Conservation (phyloP, 164 flowering plant genomes). For the Piper longum region DNA sequence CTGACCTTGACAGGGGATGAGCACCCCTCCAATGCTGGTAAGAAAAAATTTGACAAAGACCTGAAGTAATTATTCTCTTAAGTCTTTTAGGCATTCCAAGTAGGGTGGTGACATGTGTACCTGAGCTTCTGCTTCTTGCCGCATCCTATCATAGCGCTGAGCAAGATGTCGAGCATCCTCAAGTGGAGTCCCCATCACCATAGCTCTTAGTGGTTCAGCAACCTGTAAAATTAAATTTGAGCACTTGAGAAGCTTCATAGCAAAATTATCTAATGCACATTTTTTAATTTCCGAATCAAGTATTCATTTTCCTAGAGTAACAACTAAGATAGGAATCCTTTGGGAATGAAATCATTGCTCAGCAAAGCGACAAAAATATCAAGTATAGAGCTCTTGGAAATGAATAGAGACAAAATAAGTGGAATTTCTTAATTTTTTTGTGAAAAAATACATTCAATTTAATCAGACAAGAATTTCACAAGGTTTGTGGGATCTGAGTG, state of each 20-base stretch:
- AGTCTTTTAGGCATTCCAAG: no score
- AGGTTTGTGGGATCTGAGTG: not conserved
- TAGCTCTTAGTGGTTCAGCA: constrained; percentile 58
- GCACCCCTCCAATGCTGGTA: no score
- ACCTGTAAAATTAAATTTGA: constrained; percentile 19
- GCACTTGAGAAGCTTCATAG: not conserved
- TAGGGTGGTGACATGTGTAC: constrained; percentile 8
- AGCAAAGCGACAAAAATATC: no score
- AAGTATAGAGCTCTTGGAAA: no score
- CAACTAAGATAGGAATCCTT: no score
- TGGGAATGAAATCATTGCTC: no score
- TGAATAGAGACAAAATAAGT: not conserved
- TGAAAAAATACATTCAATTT: no score
- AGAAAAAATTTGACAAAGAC: no score
- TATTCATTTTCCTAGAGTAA: not conserved
- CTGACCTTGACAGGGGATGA: no score
- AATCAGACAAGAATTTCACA: not conserved
- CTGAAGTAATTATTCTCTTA: no score
- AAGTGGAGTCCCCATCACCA: constrained; percentile 54
- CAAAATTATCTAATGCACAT: not conserved
- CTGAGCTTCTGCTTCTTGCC: constrained; percentile 67
- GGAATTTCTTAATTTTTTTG: not conserved
- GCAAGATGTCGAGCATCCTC: constrained; percentile 78
- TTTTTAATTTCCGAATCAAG: no score
- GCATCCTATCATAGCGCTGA: constrained; percentile 51